Evolutionary conservation across 805 yeast species (phyloP).

Genomic region (Lipomyces starkeyi): DNA sequence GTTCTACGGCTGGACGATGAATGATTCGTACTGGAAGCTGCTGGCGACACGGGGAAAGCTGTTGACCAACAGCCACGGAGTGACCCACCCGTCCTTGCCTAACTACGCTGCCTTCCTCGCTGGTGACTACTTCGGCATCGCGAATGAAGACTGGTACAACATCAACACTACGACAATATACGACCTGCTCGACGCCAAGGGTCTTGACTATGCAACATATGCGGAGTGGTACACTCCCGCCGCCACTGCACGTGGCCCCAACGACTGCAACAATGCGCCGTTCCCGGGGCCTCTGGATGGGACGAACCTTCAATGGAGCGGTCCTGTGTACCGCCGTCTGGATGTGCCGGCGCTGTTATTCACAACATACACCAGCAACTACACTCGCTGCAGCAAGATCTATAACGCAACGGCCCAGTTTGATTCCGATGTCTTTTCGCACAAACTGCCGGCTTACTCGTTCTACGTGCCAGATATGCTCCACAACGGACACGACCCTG

Average conservation of each 20-base stretch:
- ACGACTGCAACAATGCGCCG: background rate
- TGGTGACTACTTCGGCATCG: background rate
- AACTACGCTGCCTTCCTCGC: background rate
- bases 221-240: background rate
- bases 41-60: background rate
- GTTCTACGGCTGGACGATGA: background rate
- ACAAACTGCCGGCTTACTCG: background rate
- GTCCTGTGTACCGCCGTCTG: background rate
- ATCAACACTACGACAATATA: background rate
- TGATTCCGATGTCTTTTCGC: background rate
- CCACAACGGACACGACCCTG: constrained; percentile 1
- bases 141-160: background rate
- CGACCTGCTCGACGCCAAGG: background rate
- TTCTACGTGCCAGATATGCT: background rate
- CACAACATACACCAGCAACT: background rate
- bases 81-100: background rate
- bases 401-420: background rate
- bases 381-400: constrained; percentile 2
- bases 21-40: background rate
- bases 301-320: background rate
- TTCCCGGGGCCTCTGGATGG: background rate
- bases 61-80: background rate
- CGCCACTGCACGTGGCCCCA: constrained; percentile 2
- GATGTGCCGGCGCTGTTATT: background rate
- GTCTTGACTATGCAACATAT: background rate